phyloP scores from a whole-genome alignment of 1,284 basidiomycete species.

The Irpex sp. region DNA sequence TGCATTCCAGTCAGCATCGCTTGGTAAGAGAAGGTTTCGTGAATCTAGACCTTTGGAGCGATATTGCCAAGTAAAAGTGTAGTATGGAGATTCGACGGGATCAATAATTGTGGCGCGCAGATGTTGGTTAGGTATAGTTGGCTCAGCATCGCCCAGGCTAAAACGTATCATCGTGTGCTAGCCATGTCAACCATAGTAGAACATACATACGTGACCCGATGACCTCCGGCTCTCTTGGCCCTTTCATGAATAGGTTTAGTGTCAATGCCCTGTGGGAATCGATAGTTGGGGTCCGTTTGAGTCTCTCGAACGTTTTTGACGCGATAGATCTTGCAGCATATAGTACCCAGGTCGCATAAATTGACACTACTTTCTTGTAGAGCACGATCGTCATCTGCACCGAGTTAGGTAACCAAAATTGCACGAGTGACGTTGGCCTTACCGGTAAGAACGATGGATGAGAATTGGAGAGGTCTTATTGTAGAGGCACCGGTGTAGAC shows the following conservation, averaged over 20 bases:
- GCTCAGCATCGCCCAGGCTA: too few relatives aligned
- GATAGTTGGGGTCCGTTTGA: too few relatives aligned
- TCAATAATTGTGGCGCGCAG: too few relatives aligned
- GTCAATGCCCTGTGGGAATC: too few relatives aligned
- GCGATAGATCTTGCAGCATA: background rate
- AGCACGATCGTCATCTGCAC: background rate
- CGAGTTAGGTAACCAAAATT: too few relatives aligned
- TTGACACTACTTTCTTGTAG: too few relatives aligned
- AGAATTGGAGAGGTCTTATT: background rate
- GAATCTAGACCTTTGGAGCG: too few relatives aligned
- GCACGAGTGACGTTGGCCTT: background rate
- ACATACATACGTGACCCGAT: background rate
- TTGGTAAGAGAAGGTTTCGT: background rate
- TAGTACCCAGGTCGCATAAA: background rate
- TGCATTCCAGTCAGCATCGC: background rate
- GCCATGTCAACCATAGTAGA: too few relatives aligned
- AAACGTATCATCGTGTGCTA: too few relatives aligned
- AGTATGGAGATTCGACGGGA: background rate
- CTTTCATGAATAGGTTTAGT: conserved; percentile 1
- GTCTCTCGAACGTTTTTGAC: background rate
- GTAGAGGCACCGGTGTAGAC: too few relatives aligned
- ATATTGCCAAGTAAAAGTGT: background rate
- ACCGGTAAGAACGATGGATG: background rate
- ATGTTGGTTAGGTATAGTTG: too few relatives aligned
- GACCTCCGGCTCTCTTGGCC: background rate